These are phyloP conservation scores for Durio zibethinus DNA, from an alignment of 345 rosid species.

Conservation along the genomic window DNA sequence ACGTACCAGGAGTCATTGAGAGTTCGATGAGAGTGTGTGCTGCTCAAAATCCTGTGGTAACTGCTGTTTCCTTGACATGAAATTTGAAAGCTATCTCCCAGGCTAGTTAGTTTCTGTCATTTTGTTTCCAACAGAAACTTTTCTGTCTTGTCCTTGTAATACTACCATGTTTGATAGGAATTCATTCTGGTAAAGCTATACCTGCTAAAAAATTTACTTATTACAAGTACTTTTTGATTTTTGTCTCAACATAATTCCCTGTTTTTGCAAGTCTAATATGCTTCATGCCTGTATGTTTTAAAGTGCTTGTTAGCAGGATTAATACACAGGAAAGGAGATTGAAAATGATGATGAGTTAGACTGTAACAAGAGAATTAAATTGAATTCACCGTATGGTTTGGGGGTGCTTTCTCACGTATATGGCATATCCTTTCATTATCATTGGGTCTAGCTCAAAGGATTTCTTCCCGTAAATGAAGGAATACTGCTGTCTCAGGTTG, in stretches of 20 bases:
- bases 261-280: not conserved
- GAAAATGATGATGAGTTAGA: not conserved
- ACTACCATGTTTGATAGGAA: not conserved
- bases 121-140: not conserved
- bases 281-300: not conserved
- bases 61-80: not conserved
- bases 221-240: not conserved
- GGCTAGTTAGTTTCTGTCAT: not conserved
- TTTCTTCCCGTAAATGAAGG: not conserved
- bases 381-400: not conserved
- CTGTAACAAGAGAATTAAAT: not conserved
- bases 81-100: slow-evolving; percentile 9
- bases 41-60: not conserved
- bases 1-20: not conserved
- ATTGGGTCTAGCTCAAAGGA: not conserved
- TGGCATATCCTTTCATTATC: not conserved
- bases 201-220: not conserved
- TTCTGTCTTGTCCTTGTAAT: not conserved
- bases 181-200: not conserved
- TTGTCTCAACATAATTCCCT: not conserved
- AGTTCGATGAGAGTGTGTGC: not conserved
- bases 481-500: not conserved
- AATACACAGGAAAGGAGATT: not conserved
- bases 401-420: not conserved
- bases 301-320: not conserved